Evolutionary conservation across 2,329 filamentous ascomycete species (phyloP).

Genomic region (Apiospora hydei): DNA sequence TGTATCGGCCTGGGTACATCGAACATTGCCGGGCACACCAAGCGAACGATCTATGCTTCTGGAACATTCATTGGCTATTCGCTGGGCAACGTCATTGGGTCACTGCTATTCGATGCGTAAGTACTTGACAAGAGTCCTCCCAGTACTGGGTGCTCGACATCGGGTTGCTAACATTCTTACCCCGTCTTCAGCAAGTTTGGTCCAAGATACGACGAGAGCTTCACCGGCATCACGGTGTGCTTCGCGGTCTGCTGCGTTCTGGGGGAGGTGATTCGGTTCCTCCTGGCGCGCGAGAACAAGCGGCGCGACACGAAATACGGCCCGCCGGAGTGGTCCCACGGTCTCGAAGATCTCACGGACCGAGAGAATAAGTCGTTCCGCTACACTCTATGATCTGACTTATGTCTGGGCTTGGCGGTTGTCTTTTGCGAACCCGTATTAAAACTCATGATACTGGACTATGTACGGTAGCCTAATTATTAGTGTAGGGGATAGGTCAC

Average conservation of each 20-base stretch:
- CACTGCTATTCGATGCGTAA: slow-evolving; percentile 43
- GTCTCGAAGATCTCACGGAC: slow-evolving; percentile 22
- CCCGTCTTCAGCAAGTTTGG: slow-evolving; percentile 21
- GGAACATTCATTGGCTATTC: slow-evolving; percentile 45
- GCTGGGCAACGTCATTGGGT: slow-evolving; percentile 44
- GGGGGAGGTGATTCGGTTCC: slow-evolving; percentile 9
- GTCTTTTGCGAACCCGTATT: neutral
- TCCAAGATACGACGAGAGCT: slow-evolving; percentile 22
- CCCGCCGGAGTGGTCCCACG: slow-evolving; percentile 21
- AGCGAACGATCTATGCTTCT: slow-evolving; percentile 41
- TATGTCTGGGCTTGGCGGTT: neutral
- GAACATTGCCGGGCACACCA: slow-evolving; percentile 44
- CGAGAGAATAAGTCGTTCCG: slow-evolving; percentile 22
- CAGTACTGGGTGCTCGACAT: neutral
- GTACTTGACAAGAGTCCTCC: neutral
- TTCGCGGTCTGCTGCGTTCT: slow-evolving; percentile 23
- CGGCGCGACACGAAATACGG: slow-evolving; percentile 19
- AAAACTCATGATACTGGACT: neutral
- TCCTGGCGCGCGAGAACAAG: slow-evolving; percentile 23
- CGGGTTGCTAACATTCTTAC: neutral
- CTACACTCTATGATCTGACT: slow-evolving; percentile 7
- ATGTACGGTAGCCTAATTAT: neutral
- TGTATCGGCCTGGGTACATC: slow-evolving; percentile 43
- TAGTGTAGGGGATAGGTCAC: neutral
- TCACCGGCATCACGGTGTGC: slow-evolving; percentile 22